These are phyloP conservation scores for Fusarium longipes DNA, from an alignment of 2,329 filamentous ascomycete genomes.

Conservation along the genomic window DNA sequence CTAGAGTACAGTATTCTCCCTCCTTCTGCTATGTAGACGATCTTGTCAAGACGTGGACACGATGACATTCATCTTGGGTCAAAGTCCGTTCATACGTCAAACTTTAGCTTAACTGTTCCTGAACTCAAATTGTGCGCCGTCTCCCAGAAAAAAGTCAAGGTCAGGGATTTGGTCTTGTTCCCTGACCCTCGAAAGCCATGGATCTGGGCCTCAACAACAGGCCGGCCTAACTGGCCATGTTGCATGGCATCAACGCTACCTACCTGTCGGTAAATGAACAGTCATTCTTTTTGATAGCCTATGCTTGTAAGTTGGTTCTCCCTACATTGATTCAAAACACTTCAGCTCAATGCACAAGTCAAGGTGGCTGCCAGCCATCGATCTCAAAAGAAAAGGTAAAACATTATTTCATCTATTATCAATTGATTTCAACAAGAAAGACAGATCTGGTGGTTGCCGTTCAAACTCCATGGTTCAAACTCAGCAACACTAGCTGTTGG, in stretches of 20 bases:
- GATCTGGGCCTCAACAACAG: slow-evolving; percentile 23
- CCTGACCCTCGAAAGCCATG: slow-evolving; percentile 18
- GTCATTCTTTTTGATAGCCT: slow-evolving; percentile 13
- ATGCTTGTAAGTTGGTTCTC: background rate
- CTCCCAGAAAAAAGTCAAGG: slow-evolving; percentile 7
- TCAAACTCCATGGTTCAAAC: slow-evolving; percentile 9
- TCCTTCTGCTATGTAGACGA: slow-evolving; percentile 15
- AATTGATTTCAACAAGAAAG: background rate
- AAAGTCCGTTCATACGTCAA: background rate
- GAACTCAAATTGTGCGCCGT: slow-evolving; percentile 20
- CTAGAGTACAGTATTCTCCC: no score
- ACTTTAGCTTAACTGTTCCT: slow-evolving; percentile 13
- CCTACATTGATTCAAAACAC: background rate
- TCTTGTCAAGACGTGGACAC: slow-evolving; percentile 1
- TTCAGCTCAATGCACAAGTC: background rate
- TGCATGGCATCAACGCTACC: slow-evolving; percentile 39
- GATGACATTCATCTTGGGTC: background rate
- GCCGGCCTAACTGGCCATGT: slow-evolving; percentile 18
- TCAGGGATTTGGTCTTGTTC: slow-evolving; percentile 18
- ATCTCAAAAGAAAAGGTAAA: slow-evolving; percentile 6
- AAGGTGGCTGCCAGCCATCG: background rate
- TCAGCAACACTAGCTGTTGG: slow-evolving; percentile 22
- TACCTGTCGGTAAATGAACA: slow-evolving; percentile 40
- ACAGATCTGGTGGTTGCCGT: slow-evolving; percentile 1
- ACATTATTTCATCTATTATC: background rate